phyloP scores from a whole-genome alignment of 352 stramenopile genomes.

The Pythium oligandrum region DNA sequence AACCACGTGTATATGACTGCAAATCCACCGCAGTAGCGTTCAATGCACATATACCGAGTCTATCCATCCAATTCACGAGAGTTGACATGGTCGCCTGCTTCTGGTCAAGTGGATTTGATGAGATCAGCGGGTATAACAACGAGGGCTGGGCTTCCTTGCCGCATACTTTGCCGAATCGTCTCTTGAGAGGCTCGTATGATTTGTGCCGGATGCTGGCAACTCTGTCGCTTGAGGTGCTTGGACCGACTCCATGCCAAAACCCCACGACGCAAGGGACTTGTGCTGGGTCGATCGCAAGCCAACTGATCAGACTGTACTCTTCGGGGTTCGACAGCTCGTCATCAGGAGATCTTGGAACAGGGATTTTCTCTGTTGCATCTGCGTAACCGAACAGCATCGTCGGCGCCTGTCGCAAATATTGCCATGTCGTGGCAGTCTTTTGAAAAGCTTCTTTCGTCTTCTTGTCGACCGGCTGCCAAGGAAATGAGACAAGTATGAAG shows the following conservation, averaged over 20 bases:
- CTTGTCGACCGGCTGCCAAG: constrained; percentile 20
- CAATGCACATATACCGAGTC: not conserved
- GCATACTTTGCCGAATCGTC: constrained; percentile 12
- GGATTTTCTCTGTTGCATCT: constrained; percentile 17
- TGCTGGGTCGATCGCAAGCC: constrained; percentile 15
- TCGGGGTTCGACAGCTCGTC: not conserved
- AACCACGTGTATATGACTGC: constrained; percentile 17
- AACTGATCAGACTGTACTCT: constrained; percentile 30
- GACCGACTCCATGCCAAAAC: constrained; percentile 33
- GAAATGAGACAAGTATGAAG: constrained; percentile 30
- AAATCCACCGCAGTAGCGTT: constrained; percentile 17
- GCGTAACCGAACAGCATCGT: constrained; percentile 23
- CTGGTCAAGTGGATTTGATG: too few species aligned
- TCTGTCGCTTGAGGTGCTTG: not conserved
- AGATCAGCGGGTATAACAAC: too few species aligned
- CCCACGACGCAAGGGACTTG: constrained; percentile 27
- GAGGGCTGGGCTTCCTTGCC: too few species aligned
- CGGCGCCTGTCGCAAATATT: constrained; percentile 18
- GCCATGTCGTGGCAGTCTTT: constrained; percentile 32
- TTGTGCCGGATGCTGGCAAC: not conserved
- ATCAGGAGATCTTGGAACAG: not conserved
- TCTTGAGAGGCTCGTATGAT: constrained; percentile 7
- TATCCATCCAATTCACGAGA: constrained; percentile 16
- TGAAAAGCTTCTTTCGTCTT: constrained; percentile 13
- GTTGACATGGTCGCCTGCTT: not conserved